phyloP scores from a whole-genome alignment of 2,329 filamentous ascomycete species.

The Pseudocercospora vitis region DNA sequence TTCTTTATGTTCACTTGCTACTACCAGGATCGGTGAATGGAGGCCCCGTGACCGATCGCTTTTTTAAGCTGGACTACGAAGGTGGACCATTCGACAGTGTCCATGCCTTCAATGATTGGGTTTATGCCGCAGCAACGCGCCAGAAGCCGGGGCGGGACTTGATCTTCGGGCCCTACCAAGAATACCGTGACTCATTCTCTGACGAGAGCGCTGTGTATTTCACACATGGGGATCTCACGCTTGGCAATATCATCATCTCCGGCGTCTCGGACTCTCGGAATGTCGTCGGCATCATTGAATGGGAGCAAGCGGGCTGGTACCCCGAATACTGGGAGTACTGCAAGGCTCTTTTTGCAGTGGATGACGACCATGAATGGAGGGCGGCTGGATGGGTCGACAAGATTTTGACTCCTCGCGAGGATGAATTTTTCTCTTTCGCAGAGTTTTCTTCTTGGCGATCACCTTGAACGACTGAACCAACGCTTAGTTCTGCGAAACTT shows the following conservation, averaged over 20 bases:
- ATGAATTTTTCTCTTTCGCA: background rate
- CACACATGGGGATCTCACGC: slow-evolving; percentile 12
- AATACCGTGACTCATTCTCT: background rate
- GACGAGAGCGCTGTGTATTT: slow-evolving; percentile 5
- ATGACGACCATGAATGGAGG: slow-evolving; percentile 7
- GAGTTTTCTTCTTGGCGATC: background rate
- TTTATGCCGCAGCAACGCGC: slow-evolving; percentile 1
- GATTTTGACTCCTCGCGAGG: background rate
- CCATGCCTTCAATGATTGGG: slow-evolving; percentile 5
- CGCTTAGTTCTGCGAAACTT: no score
- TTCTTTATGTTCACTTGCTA: background rate
- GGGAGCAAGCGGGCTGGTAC: slow-evolving; percentile 52
- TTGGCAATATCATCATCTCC: slow-evolving; percentile 45
- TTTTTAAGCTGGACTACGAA: slow-evolving; percentile 1
- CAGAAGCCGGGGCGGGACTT: background rate
- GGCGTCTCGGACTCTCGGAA: slow-evolving; percentile 38
- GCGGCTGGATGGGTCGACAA: background rate
- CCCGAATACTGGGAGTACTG: slow-evolving; percentile 50
- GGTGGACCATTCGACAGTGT: background rate
- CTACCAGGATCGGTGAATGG: background rate
- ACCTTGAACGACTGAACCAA: no score
- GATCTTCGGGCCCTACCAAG: background rate
- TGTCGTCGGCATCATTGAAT: slow-evolving; percentile 50
- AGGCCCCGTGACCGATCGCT: background rate
- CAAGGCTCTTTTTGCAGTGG: slow-evolving; percentile 4